Base-by-base conservation (phyloP, 352 stramenopile species). In the Stephanocyclus meneghinianus region DNA sequence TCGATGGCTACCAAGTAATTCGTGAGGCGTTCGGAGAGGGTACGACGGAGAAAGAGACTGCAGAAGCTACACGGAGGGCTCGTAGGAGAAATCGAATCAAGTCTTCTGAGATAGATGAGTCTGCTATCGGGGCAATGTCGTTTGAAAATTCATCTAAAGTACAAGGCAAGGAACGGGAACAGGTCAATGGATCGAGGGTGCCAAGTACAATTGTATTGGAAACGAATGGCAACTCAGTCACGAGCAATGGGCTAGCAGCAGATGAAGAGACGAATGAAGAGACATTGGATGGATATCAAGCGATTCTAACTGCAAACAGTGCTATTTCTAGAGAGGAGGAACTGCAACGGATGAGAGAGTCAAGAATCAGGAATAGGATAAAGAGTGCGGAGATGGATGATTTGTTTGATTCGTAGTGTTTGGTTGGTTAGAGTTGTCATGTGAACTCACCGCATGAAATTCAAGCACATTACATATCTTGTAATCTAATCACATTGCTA, bases 211-310 rank as follows among this genome's bases (percentile, higher is more conserved):
- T 26, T 4, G 4, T 60, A 13, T 16, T 32, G 21, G 26, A 60
- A 35, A 35, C 3, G 51, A 32, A 32, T 16, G 21, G 5, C 7
- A n/a, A 53, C 35, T 47, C n/a, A 64, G 3, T 5, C 4, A 32
- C 18, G 53, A 37, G 53, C 26, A 61, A 26, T 45, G 11, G 45
- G 10, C n/a, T 13, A 56, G 35, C 35, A 40, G 35, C 35, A 40
- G 47, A 66, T 18, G 75, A 76, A 16, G 51, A 85, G 18, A 57
- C 82, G 30, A 68, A 86, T 59, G 88, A 92, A 77, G 91, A 80
- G 21, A 91, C 86, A 9, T 89, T 76, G 67, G 89, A 93, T 80
- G 89, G 89, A 10, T 93, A 93, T 69, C 79, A 90, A 74, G 81
- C 62, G n/a, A 92, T 93, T 53, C 65, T 85, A 56, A 61, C 78